Percentiles rank a stretch among this genome's conserved stretches.
Evolutionary conservation across 2,329 filamentous ascomycete genomes (phyloP).

Genomic region (Fusarium longipes): DNA sequence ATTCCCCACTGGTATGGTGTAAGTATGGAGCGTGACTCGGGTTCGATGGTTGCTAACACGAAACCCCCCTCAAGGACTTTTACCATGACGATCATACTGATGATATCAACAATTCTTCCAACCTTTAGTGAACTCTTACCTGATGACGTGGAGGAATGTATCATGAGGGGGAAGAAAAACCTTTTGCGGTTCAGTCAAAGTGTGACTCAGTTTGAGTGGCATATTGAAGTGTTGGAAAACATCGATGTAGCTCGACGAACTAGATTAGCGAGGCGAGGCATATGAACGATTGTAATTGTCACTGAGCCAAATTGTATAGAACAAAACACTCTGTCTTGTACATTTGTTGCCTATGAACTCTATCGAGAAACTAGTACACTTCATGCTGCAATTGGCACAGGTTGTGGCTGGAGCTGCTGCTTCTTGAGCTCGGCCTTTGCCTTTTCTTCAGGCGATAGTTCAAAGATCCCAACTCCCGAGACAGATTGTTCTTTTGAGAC

Average conservation of each 20-base stretch:
- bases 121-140: background rate
- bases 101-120: conserved; percentile 40
- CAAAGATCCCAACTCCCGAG: conserved; percentile 47
- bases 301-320: background rate
- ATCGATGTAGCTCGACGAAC: background rate
- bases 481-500: conserved; percentile 33
- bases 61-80: background rate
- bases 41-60: background rate
- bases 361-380: background rate
- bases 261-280: background rate
- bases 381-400: background rate
- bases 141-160: conserved; percentile 3
- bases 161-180: conserved; percentile 4
- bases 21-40: background rate
- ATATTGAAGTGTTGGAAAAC: conserved; percentile 3
- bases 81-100: conserved; percentile 42
- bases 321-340: too few relatives aligned
- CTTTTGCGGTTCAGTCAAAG: conserved; percentile 1
- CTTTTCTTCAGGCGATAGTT: conserved; percentile 45
- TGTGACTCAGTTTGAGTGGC: conserved; percentile 16
- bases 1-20: conserved; percentile 49
- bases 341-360: background rate
- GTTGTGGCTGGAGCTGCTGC: background rate
- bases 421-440: conserved; percentile 2
- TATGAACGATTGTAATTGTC: background rate